These are phyloP conservation scores for Artemisia argyi DNA, from an alignment of 129 eudicot species.

Conservation along the genomic window DNA sequence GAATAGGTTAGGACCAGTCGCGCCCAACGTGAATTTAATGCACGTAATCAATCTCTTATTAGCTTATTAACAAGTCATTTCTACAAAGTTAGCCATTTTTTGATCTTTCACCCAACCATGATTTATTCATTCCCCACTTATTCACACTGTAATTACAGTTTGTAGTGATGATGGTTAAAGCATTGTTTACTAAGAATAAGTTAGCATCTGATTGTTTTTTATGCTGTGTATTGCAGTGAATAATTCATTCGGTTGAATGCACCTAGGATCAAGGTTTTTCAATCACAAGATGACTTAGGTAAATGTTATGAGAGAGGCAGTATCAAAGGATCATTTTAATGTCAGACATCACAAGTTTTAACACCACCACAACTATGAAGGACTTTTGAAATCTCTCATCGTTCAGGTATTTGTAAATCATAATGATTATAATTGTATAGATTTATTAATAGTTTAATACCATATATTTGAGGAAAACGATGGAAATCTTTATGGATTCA, in stretches of 20 bases:
- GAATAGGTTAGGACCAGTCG: too few relatives aligned
- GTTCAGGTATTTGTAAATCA: slow-evolving; percentile 61
- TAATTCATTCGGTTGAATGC: slow-evolving; percentile 77
- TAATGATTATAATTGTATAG: not conserved
- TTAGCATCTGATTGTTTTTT: slow-evolving; percentile 9
- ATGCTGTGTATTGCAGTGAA: slow-evolving; percentile 13
- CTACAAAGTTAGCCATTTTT: too few relatives aligned
- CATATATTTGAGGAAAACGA: slow-evolving; percentile 12
- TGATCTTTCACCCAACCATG: too few relatives aligned
- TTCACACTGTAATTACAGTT: too few relatives aligned
- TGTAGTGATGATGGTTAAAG: too few relatives aligned
- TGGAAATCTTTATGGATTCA: not conserved
- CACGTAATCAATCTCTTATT: too few relatives aligned
- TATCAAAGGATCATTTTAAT: slow-evolving; percentile 71
- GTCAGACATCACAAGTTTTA: slow-evolving; percentile 46
- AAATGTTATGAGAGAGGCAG: slow-evolving; percentile 79
- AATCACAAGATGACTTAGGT: slow-evolving; percentile 98
- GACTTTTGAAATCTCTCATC: slow-evolving; percentile 66
- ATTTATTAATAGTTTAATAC: slow-evolving; percentile 7
- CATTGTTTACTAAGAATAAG: too few relatives aligned
- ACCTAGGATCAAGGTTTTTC: slow-evolving; percentile 92
- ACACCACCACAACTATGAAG: slow-evolving; percentile 52
- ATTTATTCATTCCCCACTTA: too few relatives aligned
- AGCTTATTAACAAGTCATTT: too few relatives aligned
- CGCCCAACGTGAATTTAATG: too few relatives aligned